These are phyloP conservation scores for Hypoxylon sp. DNA, from an alignment of 2,329 filamentous ascomycete species.

Conservation along the genomic window DNA sequence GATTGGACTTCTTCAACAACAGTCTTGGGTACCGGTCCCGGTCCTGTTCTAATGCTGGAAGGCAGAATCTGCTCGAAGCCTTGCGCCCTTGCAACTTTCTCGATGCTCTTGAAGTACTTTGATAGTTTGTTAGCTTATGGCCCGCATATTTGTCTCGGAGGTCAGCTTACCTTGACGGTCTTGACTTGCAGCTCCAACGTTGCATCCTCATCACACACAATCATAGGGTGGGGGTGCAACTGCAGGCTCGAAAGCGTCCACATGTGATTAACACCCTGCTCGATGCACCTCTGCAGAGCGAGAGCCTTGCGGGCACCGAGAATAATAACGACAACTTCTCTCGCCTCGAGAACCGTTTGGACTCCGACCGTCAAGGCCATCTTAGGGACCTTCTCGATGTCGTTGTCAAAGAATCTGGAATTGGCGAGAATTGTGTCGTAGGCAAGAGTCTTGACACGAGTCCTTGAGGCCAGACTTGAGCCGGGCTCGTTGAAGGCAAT, in stretches of 20 bases:
- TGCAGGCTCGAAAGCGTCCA: slow-evolving; percentile 89
- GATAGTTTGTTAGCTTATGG: slow-evolving; percentile 14
- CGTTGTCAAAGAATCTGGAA: slow-evolving; percentile 85
- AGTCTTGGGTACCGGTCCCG: slow-evolving; percentile 54
- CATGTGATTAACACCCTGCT: slow-evolving; percentile 89
- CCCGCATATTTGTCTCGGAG: background rate
- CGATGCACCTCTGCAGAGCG: slow-evolving; percentile 84
- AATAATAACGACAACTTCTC: slow-evolving; percentile 87
- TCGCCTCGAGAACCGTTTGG: slow-evolving; percentile 84
- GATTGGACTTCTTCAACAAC: slow-evolving; percentile 60
- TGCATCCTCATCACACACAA: slow-evolving; percentile 87
- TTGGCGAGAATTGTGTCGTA: slow-evolving; percentile 91
- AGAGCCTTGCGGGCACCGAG: slow-evolving; percentile 85
- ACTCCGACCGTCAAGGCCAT: slow-evolving; percentile 90
- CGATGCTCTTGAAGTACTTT: slow-evolving; percentile 80
- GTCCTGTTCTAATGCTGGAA: slow-evolving; percentile 69
- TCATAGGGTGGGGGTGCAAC: slow-evolving; percentile 84
- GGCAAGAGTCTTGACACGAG: slow-evolving; percentile 87
- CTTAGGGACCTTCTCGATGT: slow-evolving; percentile 80
- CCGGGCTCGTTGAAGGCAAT: slow-evolving; percentile 94
- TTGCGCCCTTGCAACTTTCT: slow-evolving; percentile 71
- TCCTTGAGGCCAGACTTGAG: slow-evolving; percentile 81
- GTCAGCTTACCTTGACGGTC: slow-evolving; percentile 71
- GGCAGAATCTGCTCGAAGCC: slow-evolving; percentile 72
- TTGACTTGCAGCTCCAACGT: slow-evolving; percentile 81